Evolutionary conservation across 805 yeast species (phyloP), one percentile per base, ranked within the genome.

Genomic region (Wickerhamomyces strasburgensis): DNA sequence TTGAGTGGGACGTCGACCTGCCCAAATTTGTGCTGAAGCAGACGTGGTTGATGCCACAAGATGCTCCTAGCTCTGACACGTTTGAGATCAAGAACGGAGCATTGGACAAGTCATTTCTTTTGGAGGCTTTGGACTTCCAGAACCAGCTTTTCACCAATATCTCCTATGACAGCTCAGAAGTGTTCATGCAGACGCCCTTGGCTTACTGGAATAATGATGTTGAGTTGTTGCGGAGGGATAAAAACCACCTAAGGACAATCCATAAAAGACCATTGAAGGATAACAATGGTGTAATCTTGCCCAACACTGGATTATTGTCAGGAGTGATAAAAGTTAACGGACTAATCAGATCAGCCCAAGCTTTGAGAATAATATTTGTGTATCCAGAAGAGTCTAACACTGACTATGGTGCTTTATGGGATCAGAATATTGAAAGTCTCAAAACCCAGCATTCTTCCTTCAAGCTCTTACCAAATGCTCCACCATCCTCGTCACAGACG

Each of bases 321-420:
- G 72, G 69, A 0, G 52, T 65, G 1, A 52, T 56, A 19, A 66
- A 62, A 43, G 60, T 65, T 5, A 70, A 72, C 46, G 76, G 78
- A 0, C 37, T 67, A 3, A 56, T 69, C 6, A 58, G 55, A 35
- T 58, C 66, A 14, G 75, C 75, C 0, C 55, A 61, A 11, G 56
- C 69, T 0, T 27, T 70, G 6, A 58, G 65, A 37, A 49, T 72
- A 1, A 45, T 67, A 17, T 25, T 68, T 6, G 42, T 67, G 27
- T 61, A 58, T 33, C 36, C 42, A 7, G 40, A 39, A 3, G 16
- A 24, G 4, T 39, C 50, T n/a, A 29, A 9, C 6, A 38, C 34
- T 2, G 33, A 37, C 11, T 31, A 45, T 15, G 64, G 60, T 2
- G 14, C 34, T 1, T 39, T 47, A 3, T 58, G 70, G 60, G 61